Base-by-base conservation (phyloP, 495 filamentous ascomycete genomes). In the Penicillium desertorum region DNA sequence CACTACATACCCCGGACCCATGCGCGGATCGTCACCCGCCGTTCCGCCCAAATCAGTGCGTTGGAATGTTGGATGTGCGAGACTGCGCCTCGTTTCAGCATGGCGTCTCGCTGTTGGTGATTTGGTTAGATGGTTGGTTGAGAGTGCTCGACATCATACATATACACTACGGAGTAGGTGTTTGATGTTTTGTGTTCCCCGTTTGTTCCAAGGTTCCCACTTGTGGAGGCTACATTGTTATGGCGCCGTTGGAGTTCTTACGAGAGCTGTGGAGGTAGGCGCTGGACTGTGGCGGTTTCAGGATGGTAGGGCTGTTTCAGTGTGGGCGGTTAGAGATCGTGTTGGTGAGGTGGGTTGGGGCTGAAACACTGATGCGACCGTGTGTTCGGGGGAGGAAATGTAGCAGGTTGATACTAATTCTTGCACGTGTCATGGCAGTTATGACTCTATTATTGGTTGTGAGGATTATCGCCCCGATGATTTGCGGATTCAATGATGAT, bases 101-200 rank as follows among this genome's bases (percentile, higher is more conserved):
- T 23, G 29, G 52, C 52, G 52, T 54, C 42, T 54, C 52, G 52
- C 52, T 46, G 36, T 50, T 25, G n/a, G 29, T 37, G 11, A 5
- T 4, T 19, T 51, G 32, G 46, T 19, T 30, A 5, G 6, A 36
- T 12, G 12, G 22, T 51, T 42, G 50, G 49, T 17, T 51, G 16
- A 34, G 11, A 34, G 11, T 34, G 30, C 30, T 34, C 30, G 27
- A 25, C 23, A 25, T 5, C 23, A 3, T 5, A 25, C 23, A 25
- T 25, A 25, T 25, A 25, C 23, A 25, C 22, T 23, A 23, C n/a
- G 22, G 2, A 22, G 22, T 22, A n/a, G 22, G 5, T 25, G 23
- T 6, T 25, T 25, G 23, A 32, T 11, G 30, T 32, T 32, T 32
- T 25, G 23, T 25, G 5, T 6, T 25, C 23, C 23, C 0, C 0